A percentile compares a stretch with the other conserved stretches of the same genome.
phyloP scores from a whole-genome alignment of 2,329 filamentous ascomycete species.

The Cladosporium austrohemisphaericum region DNA sequence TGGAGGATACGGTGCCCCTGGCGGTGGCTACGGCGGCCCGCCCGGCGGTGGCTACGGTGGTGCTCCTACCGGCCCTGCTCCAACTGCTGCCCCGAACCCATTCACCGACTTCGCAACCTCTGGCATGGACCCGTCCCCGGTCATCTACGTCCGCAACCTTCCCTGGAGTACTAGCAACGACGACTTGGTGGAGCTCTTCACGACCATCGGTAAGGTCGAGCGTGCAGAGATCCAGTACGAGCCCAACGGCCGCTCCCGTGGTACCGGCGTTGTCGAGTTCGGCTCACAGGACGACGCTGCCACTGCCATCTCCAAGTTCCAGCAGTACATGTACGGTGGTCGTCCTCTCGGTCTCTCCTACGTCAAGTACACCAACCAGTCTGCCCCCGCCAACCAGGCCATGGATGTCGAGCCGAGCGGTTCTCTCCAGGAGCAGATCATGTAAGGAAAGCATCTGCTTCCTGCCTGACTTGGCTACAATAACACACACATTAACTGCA shows the following conservation, averaged over 20 bases:
- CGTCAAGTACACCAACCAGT: conserved; percentile 81
- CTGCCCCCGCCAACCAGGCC: conserved; percentile 49
- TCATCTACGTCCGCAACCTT: conserved; percentile 94
- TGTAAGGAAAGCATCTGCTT: conserved; percentile 1
- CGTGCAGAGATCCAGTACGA: conserved; percentile 99
- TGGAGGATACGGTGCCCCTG: conserved; percentile 55
- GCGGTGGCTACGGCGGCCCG: conserved; percentile 54
- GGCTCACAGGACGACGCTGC: conserved; percentile 78
- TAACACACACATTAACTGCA: conserved; percentile 3
- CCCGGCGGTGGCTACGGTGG: conserved; percentile 54
- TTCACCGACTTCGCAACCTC: conserved; percentile 92
- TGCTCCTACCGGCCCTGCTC: conserved; percentile 48
- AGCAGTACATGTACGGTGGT: conserved; percentile 94
- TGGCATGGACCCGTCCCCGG: conserved; percentile 75
- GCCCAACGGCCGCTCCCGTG: conserved; percentile 88
- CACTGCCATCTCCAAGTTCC: conserved; percentile 94
- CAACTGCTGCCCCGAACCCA: conserved; percentile 65
- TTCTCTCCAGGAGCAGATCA: conserved; percentile 92
- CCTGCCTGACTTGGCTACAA: neutral
- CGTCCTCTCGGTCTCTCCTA: conserved; percentile 89
- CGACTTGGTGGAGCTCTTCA: conserved; percentile 92
- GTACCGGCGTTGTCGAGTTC: conserved; percentile 95
- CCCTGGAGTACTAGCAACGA: conserved; percentile 99
- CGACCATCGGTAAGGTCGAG: conserved; percentile 95
- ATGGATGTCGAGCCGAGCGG: conserved; percentile 74